These are phyloP conservation scores for Ophiosphaerella herpotricha DNA, from an alignment of 2,329 filamentous ascomycete species.

Conservation along the genomic window DNA sequence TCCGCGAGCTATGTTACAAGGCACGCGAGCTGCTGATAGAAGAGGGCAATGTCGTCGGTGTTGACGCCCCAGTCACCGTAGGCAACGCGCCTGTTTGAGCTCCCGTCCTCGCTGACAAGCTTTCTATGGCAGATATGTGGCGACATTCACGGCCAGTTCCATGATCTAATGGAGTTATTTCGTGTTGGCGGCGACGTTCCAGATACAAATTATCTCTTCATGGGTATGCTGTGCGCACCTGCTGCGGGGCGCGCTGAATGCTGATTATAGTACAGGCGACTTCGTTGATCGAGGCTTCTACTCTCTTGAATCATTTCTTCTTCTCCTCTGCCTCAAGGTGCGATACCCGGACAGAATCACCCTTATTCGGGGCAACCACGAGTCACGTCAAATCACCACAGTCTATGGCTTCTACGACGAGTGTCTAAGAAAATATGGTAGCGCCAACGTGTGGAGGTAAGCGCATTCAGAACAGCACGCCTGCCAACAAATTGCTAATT, in stretches of 20 bases:
- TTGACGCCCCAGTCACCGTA: conserved; percentile 92
- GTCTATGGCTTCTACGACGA: conserved; percentile 99
- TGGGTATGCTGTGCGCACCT: conserved; percentile 63
- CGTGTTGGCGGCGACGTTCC: conserved; percentile 91
- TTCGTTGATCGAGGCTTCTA: conserved; percentile 99
- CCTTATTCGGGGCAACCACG: conserved; percentile 91
- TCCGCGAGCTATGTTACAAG: conserved; percentile 96
- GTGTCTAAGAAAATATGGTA: conserved; percentile 93
- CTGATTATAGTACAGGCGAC: conserved; percentile 66
- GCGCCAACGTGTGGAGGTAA: conserved; percentile 84
- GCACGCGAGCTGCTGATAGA: conserved; percentile 94
- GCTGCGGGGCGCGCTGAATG: neutral
- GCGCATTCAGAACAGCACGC: too few relatives aligned
- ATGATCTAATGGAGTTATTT: conserved; percentile 96
- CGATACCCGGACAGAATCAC: conserved; percentile 97
- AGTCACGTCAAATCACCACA: conserved; percentile 94
- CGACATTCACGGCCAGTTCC: conserved; percentile 96
- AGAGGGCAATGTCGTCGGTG: conserved; percentile 95
- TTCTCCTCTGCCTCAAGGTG: conserved; percentile 94
- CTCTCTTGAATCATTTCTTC: conserved; percentile 93
- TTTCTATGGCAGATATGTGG: conserved; percentile 62
- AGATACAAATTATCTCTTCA: conserved; percentile 96
- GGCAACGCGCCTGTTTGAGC: conserved; percentile 18
- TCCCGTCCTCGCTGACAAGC: neutral
- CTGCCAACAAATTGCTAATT: conserved; percentile 1